A percentile compares a stretch with the other conserved stretches of the same genome.
Evolutionary conservation across 2,329 filamentous ascomycete species (phyloP).

Genomic region (Cladosporium sp.): DNA sequence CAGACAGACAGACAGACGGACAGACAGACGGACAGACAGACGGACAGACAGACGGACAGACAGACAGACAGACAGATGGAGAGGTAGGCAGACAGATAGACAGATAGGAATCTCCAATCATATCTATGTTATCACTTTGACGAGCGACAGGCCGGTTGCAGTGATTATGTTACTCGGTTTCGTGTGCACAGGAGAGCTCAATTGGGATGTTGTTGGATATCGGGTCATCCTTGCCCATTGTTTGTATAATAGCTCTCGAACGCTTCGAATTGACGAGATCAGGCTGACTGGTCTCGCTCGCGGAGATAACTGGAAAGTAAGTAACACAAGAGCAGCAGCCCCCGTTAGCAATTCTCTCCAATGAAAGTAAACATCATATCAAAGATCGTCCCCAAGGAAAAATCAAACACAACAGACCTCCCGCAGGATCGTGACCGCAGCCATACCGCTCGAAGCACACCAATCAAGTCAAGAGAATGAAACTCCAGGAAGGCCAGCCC

Average conservation of each 20-base stretch:
- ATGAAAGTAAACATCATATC: neutral
- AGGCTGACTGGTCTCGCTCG: neutral
- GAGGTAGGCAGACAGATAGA: neutral
- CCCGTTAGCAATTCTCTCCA: neutral
- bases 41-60: constrained; percentile 1
- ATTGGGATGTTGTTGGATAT: neutral
- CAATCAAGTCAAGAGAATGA: too few species aligned
- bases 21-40: too few species aligned
- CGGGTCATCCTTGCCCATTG: neutral
- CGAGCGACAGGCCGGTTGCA: neutral
- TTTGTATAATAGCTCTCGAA: neutral
- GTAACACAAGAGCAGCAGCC: neutral
- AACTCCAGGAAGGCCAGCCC: neutral
- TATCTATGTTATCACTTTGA: neutral
- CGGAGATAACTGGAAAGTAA: neutral
- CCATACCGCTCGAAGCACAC: neutral
- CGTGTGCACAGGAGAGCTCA: too few species aligned
- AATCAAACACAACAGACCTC: neutral
- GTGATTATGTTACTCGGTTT: neutral
- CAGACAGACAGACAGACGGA: neutral
- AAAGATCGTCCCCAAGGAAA: neutral
- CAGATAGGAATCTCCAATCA: constrained; percentile 11
- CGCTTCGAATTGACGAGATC: neutral
- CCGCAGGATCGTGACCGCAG: neutral
- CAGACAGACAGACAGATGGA: neutral